Percentiles rank a stretch among this genome's conserved stretches.
Conservation (phyloP, 768 basidiomycete species). For the Mycena polygramma region DNA sequence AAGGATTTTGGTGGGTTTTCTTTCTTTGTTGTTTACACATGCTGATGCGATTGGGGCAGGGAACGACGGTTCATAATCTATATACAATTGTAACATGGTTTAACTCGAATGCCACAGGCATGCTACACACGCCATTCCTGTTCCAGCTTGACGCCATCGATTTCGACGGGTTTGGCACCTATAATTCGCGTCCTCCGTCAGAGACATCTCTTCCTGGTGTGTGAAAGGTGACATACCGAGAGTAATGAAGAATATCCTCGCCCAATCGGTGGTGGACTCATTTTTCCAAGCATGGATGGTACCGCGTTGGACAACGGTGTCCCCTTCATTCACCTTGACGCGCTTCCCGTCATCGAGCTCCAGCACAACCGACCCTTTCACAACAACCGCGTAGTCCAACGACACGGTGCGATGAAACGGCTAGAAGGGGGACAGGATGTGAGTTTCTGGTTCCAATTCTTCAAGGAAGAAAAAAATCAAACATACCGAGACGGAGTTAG, state of each 20-base stretch:
- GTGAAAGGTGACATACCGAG: conserved; percentile 39
- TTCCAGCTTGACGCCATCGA: conserved; percentile 14
- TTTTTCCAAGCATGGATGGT: conserved; percentile 44
- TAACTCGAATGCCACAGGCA: no score
- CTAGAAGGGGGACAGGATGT: no score
- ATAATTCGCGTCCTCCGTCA: no score
- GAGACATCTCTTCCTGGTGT: neutral
- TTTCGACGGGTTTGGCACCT: conserved; percentile 21
- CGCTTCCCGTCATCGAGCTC: conserved; percentile 41
- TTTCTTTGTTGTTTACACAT: no score
- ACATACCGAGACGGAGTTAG: conserved; percentile 26
- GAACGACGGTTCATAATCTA: no score
- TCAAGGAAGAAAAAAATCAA: neutral
- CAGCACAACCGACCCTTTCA: conserved; percentile 37
- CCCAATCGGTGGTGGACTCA: conserved; percentile 42
- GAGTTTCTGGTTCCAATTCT: no score
- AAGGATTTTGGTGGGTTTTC: conserved; percentile 69
- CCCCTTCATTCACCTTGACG: conserved; percentile 39
- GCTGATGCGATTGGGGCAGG: no score
- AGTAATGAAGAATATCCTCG: conserved; percentile 40
- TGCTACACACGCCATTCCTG: conserved; percentile 19
- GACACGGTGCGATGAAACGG: conserved; percentile 40
- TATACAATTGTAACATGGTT: no score
- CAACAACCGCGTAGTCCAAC: conserved; percentile 43
- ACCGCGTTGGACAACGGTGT: conserved; percentile 42